Conservation (phyloP, 2,329 filamentous ascomycete species). For the Incumbomyces lentus region DNA sequence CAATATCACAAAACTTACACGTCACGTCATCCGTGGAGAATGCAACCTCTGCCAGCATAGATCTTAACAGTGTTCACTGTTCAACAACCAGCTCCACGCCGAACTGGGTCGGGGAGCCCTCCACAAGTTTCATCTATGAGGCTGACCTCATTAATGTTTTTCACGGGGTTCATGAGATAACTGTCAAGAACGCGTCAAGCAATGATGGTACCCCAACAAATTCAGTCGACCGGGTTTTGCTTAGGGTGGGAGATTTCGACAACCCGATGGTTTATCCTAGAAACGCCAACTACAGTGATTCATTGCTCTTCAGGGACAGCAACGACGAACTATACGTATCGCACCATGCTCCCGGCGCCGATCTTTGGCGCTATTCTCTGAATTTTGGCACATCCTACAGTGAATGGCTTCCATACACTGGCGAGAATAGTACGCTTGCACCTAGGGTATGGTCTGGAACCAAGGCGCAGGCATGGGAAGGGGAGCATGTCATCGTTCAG, state of each 20-base stretch:
- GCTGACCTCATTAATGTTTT: conserved; percentile 39
- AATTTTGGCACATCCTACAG: conserved; percentile 44
- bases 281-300: conserved; percentile 43
- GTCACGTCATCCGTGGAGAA: conserved; percentile 37
- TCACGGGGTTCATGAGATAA: conserved; percentile 45
- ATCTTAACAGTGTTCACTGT: conserved; percentile 31
- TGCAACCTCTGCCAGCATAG: conserved; percentile 28
- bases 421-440: conserved; percentile 31
- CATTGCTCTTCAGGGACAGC: conserved; percentile 32
- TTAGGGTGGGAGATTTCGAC: conserved; percentile 42
- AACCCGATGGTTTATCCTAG: conserved; percentile 48
- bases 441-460: conserved; percentile 40
- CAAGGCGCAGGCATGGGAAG: conserved; percentile 39
- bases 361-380: conserved; percentile 43
- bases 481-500: conserved; percentile 45
- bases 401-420: conserved; percentile 40
- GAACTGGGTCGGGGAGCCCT: conserved; percentile 33
- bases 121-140: conserved; percentile 37
- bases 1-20: conserved; percentile 31
- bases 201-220: conserved; percentile 31
- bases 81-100: conserved; percentile 23
- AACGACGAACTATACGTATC: conserved; percentile 30
- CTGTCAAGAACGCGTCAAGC: conserved; percentile 35
- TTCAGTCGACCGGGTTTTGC: conserved; percentile 39
- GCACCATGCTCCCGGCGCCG: conserved; percentile 44